Evolutionary conservation across 352 stramenopile species (phyloP).

Genomic region (Nannochloropsis limnetica): DNA sequence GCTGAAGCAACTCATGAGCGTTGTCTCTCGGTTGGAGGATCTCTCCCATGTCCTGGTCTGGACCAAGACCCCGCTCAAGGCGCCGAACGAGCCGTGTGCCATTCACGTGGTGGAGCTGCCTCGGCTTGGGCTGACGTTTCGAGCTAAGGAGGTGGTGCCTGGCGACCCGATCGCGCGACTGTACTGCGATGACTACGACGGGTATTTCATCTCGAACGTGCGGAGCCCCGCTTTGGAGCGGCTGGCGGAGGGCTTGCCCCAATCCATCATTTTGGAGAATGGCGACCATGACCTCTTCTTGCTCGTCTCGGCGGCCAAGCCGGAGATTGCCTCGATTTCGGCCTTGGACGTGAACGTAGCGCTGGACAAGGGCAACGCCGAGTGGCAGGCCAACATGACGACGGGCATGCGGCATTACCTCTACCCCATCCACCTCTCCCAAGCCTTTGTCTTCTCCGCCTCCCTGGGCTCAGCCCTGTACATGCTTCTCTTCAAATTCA

Average conservation of each 20-base stretch:
- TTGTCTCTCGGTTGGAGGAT: slow-evolving; percentile 86
- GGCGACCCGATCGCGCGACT: slow-evolving; percentile 54
- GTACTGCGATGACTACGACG: slow-evolving; percentile 71
- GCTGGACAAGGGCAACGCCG: slow-evolving; percentile 67
- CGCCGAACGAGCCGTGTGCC: slow-evolving; percentile 53
- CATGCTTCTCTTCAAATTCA: slow-evolving; percentile 90
- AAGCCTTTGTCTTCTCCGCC: slow-evolving; percentile 82
- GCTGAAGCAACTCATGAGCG: slow-evolving; percentile 71
- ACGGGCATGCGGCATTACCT: slow-evolving; percentile 81
- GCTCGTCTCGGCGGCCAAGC: slow-evolving; percentile 48
- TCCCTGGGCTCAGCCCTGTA: slow-evolving; percentile 93
- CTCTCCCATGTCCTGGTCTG: slow-evolving; percentile 93
- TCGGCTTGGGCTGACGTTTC: slow-evolving; percentile 89
- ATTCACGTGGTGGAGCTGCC: slow-evolving; percentile 94
- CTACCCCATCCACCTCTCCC: slow-evolving; percentile 92
- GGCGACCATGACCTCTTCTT: slow-evolving; percentile 69
- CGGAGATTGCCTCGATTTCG: neutral
- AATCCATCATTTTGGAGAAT: slow-evolving; percentile 72
- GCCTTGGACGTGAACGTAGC: slow-evolving; percentile 66
- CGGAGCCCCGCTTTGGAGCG: slow-evolving; percentile 61
- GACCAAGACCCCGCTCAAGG: slow-evolving; percentile 63
- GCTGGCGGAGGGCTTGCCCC: slow-evolving; percentile 63
- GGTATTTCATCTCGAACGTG: slow-evolving; percentile 64
- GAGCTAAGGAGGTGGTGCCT: slow-evolving; percentile 55
- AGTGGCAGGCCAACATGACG: slow-evolving; percentile 73